Base-by-base conservation (phyloP, 2,329 filamentous ascomycete genomes). In the Corynespora cassiicola region DNA sequence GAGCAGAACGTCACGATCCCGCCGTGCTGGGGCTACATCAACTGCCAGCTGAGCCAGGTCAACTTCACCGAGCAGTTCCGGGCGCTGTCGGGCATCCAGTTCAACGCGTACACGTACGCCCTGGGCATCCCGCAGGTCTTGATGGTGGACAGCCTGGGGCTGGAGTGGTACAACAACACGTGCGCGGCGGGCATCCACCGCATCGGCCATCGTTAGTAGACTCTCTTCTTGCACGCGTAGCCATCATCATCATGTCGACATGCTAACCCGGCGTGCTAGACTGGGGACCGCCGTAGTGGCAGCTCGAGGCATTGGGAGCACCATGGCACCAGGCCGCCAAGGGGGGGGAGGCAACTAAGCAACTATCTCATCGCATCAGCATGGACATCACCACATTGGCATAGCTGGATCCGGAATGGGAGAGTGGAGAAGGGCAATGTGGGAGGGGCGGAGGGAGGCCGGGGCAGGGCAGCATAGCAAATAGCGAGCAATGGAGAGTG, bases 161-260 rank as follows among this genome's bases (percentile, higher is more conserved):
- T 78, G 54, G 69, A 65, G 26, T 80, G 77, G 77, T 69, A 62
- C 39, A 73, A 79, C 61, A 73, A 73, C 44, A 74, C 63, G 25
- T 79, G 76, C 47, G 66, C 61, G 22, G 75, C 77, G 35, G 76
- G 70, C 3, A 57, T 66, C 11, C 20, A 63, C 42, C 56, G 68
- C 28, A 58, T 63, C 23, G 54, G 61, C 1, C 56, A 61, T 36
- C 39, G 56, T 42, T 65, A 61, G 52, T 50, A 38, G 16, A 27
- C 18, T 18, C 10, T 19, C 23, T 16, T 19, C 16, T 41, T n/a
- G n/a, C n/a, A n/a, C n/a, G n/a, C n/a, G n/a, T n/a, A n/a, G n/a
- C n/a, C n/a, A n/a, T n/a, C n/a, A n/a, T n/a, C n/a, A 12, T 34
- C 18, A 32, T 39, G 24, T 5, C 15, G 32, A 20, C 23, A 10